Conservation (phyloP, 805 yeast species). For the Zygosaccharomyces bailii region DNA sequence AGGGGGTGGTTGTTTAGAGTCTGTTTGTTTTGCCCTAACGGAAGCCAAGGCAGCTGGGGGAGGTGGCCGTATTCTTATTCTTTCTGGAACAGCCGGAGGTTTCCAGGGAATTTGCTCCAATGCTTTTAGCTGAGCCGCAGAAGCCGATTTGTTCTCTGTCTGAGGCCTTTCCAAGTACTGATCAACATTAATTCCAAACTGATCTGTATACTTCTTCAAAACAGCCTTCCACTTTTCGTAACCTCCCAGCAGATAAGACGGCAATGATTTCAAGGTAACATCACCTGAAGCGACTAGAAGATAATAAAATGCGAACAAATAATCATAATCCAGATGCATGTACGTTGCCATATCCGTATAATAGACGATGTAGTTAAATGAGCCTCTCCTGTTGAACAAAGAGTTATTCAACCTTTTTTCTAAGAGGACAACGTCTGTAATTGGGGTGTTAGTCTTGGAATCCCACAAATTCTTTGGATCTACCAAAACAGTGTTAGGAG, state of each 20-base stretch:
- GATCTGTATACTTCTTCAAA: conserved; percentile 30
- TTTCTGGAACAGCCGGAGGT: conserved; percentile 28
- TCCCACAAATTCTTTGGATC: conserved; percentile 40
- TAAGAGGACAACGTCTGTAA: conserved; percentile 33
- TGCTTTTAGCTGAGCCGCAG: conserved; percentile 1
- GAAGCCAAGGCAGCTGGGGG: conserved; percentile 28
- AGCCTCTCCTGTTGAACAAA: conserved; percentile 32
- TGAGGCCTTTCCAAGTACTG: conserved; percentile 21
- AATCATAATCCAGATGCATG: conserved; percentile 34
- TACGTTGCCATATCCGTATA: conserved; percentile 40
- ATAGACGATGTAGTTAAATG: conserved; percentile 38
- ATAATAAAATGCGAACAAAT: conserved; percentile 32
- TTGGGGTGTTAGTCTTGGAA: conserved; percentile 26
- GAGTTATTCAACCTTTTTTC: conserved; percentile 28
- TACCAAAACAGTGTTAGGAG: conserved; percentile 38
- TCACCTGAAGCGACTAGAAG: conserved; percentile 27
- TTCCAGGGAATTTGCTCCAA: conserved; percentile 19
- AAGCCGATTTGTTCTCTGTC: conserved; percentile 6
- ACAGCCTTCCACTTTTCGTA: conserved; percentile 43
- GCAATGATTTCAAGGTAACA: conserved; percentile 20
- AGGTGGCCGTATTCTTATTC: conserved; percentile 28
- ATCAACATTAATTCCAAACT: conserved; percentile 25
- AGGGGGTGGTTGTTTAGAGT: conserved; percentile 15
- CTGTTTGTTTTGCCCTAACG: not conserved
- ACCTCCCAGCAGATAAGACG: conserved; percentile 43